Conservation (phyloP, 164 flowering plant species). For the Aristolochia fimbriata region DNA sequence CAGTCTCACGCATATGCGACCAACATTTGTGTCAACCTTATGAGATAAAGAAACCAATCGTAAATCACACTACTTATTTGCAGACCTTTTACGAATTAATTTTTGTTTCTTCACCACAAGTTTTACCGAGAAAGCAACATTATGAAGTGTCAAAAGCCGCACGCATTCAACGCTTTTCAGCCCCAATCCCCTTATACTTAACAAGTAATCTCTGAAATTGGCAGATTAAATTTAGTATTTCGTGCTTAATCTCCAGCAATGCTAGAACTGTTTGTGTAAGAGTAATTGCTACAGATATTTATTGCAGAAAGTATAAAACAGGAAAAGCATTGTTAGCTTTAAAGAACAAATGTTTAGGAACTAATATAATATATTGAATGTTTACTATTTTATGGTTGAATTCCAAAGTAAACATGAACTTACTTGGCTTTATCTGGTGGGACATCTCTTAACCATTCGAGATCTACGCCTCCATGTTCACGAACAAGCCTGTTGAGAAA, state of each 20-base stretch:
- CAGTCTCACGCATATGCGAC: conserved; percentile 66
- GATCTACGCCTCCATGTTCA: conserved; percentile 85
- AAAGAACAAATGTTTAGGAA: too few species aligned
- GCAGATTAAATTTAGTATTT: not conserved
- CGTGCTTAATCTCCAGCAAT: too few species aligned
- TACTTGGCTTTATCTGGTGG: conserved; percentile 98
- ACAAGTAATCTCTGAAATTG: conserved; percentile 61
- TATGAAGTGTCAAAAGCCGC: conserved; percentile 87
- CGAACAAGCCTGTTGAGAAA: conserved; percentile 67
- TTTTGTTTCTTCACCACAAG: not conserved
- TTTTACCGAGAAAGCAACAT: conserved; percentile 96
- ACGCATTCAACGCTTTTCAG: conserved; percentile 96
- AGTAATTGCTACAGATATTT: not conserved
- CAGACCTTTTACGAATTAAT: too few species aligned
- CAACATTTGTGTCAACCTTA: conserved; percentile 93
- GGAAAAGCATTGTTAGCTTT: not conserved
- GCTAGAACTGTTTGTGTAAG: too few species aligned
- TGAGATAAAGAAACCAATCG: conserved; percentile 1
- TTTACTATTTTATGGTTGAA: not conserved
- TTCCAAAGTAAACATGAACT: conserved; percentile 9
- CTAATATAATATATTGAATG: not conserved
- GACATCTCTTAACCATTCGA: conserved; percentile 92
- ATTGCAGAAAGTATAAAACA: not conserved
- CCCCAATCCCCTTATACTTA: conserved; percentile 85
- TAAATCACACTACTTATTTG: not conserved